phyloP scores from a whole-genome alignment of 768 basidiomycete genomes.

The Boletus rubroflammeus region DNA sequence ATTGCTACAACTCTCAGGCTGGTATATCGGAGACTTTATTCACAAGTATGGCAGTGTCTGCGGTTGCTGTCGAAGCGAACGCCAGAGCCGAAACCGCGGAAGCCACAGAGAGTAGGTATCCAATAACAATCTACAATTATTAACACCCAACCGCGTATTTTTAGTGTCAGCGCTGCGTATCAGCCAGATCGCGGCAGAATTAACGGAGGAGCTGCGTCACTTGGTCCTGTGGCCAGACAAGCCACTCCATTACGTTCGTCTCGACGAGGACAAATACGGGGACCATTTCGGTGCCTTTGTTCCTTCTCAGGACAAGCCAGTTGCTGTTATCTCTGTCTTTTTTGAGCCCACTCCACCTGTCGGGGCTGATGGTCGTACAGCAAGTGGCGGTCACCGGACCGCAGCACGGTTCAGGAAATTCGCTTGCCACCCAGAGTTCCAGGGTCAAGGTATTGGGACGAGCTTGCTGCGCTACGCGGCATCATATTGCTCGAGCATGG shows the following conservation, averaged over 20 bases:
- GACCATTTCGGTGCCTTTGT: conserved; percentile 58
- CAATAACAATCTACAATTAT: not conserved
- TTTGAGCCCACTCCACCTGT: conserved; percentile 35
- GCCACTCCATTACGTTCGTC: conserved; percentile 44
- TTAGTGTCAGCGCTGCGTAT: conserved; percentile 17
- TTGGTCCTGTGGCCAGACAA: conserved; percentile 56
- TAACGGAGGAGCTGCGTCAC: conserved; percentile 52
- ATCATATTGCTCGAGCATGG: conserved; percentile 39
- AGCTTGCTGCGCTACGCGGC: conserved; percentile 40
- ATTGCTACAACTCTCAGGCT: not conserved
- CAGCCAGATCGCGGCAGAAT: conserved; percentile 35
- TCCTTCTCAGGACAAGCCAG: conserved; percentile 31
- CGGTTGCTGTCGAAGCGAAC: conserved; percentile 4
- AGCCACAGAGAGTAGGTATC: conserved; percentile 12
- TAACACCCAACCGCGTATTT: not conserved
- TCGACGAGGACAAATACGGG: conserved; percentile 50
- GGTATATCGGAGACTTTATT: conserved; percentile 1
- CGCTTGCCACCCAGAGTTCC: conserved; percentile 49
- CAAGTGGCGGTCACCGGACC: conserved; percentile 2
- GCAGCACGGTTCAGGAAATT: conserved; percentile 58
- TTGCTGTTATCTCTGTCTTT: conserved; percentile 59
- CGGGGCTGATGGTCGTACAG: conserved; percentile 2
- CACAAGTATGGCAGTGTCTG: conserved; percentile 2
- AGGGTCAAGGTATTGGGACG: conserved; percentile 52
- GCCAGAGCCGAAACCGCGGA: not conserved